Percentiles rank a stretch among this genome's conserved stretches.
These are phyloP conservation scores for Dinochytrium kinnereticum DNA, from an alignment of 371 early-diverging fungal genomes.

Conservation along the genomic window DNA sequence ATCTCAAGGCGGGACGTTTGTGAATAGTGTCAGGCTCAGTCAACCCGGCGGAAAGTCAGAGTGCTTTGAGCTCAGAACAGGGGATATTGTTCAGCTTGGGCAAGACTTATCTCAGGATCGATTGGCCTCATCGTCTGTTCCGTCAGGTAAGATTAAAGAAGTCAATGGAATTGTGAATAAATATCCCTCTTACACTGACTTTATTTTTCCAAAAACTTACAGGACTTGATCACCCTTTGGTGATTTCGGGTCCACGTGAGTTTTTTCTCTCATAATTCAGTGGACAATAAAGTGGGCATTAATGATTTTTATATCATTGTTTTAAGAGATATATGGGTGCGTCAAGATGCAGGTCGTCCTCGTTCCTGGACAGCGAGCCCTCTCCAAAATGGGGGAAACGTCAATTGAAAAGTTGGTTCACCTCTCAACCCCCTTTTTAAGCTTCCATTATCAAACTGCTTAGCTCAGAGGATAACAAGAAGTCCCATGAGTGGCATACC, in stretches of 20 bases:
- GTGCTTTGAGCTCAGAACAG: constrained; percentile 64
- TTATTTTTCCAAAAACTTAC: background rate
- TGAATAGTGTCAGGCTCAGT: constrained; percentile 77
- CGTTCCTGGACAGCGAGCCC: background rate
- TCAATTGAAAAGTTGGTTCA: background rate
- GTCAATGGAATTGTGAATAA: too few relatives aligned
- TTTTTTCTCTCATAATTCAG: background rate
- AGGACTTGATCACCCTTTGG: background rate
- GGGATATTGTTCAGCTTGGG: constrained; percentile 83
- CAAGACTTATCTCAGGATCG: background rate
- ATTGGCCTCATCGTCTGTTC: too few relatives aligned
- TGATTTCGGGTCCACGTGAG: background rate
- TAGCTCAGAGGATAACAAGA: too few relatives aligned
- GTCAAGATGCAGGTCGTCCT: constrained; percentile 6
- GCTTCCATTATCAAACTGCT: too few relatives aligned
- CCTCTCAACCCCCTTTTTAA: background rate
- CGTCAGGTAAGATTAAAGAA: too few relatives aligned
- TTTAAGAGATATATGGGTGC: background rate
- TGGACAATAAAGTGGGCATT: too few relatives aligned
- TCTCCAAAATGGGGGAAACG: background rate
- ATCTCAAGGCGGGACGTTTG: constrained; percentile 74
- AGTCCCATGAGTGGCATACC: too few relatives aligned
- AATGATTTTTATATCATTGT: background rate
- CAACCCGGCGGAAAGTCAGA: constrained; percentile 69
- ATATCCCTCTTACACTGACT: too few relatives aligned